phyloP scores from a whole-genome alignment of 2,329 filamentous ascomycete species.

The Sclerotinia spermophila region DNA sequence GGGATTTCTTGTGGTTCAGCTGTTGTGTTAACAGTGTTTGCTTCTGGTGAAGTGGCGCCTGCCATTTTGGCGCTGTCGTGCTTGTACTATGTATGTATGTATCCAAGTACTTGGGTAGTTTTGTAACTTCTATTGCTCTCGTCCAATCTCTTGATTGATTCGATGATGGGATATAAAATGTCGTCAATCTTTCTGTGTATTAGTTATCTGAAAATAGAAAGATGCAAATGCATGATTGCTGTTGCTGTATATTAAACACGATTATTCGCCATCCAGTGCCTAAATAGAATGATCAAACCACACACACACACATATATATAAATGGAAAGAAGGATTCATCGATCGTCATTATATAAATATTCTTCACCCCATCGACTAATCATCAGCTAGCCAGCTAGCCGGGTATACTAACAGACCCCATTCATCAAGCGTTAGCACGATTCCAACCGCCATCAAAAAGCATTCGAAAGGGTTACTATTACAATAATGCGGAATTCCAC shows the following conservation, averaged over 20 bases:
- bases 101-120: neutral
- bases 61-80: neutral
- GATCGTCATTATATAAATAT: neutral
- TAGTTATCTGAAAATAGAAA: too few species aligned
- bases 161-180: neutral
- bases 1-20: neutral
- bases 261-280: neutral
- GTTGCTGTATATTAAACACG: neutral
- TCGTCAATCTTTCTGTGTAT: neutral
- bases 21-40: neutral
- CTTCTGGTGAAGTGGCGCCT: neutral
- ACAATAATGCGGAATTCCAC: neutral
- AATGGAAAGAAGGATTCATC: neutral
- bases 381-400: neutral
- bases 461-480: too few species aligned
- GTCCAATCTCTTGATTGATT: neutral
- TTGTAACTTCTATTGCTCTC: neutral
- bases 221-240: neutral
- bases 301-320: too few species aligned
- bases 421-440: neutral
- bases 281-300: neutral
- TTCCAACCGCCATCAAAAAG: neutral
- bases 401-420: neutral
- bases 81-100: neutral
- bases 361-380: neutral